Conservation (phyloP, 257 asterid genomes). For the Prunella vulgaris region DNA sequence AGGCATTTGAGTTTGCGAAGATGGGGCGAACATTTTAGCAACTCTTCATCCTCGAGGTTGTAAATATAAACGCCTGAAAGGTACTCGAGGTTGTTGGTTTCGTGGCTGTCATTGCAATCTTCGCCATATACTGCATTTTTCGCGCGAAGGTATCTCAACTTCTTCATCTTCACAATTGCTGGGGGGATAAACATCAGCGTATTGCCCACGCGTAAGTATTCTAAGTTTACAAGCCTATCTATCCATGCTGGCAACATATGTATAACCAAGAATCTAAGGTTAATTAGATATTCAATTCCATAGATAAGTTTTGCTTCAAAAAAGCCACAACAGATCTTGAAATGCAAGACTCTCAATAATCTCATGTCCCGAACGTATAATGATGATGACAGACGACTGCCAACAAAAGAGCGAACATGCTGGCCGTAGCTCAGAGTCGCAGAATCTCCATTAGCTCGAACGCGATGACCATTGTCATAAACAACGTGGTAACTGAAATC, state of each 20-base stretch:
- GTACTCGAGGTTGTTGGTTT: no score
- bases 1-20: no score
- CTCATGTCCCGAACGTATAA: constrained; percentile 1
- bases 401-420: not conserved
- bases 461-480: not conserved
- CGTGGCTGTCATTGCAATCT: not conserved
- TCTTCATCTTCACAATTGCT: no score
- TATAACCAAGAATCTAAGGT: not conserved
- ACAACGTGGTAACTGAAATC: not conserved
- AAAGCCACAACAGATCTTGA: no score
- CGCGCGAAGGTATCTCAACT: no score
- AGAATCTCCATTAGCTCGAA: not conserved
- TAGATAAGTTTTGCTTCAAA: no score
- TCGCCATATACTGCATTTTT: not conserved
- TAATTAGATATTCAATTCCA: not conserved
- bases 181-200: not conserved
- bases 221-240: not conserved
- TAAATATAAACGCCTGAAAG: no score
- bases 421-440: not conserved
- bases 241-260: not conserved
- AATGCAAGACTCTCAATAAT: not conserved
- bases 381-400: not conserved
- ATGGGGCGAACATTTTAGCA: no score
- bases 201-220: not conserved
- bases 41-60: no score